A percentile compares a stretch with the other conserved stretches of the same genome.
Conservation (phyloP, 1,284 basidiomycete species). For the Schizophyllum amplum region DNA sequence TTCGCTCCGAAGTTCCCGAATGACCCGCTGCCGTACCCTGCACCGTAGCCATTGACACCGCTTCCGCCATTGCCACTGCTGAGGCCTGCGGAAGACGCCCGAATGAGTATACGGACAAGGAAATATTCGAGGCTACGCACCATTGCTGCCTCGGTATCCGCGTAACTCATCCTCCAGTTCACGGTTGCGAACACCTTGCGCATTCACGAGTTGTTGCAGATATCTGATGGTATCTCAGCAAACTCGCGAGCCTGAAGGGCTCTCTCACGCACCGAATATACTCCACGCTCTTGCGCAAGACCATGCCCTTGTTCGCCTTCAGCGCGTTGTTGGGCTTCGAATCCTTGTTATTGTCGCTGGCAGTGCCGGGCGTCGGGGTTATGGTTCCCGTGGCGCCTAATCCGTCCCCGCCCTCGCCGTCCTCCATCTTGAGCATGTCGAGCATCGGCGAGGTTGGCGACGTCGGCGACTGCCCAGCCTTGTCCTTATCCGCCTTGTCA, state of each 20-base stretch:
- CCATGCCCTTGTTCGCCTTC: slow-evolving; percentile 89
- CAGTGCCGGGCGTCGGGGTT: not conserved
- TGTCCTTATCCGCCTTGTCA: slow-evolving; percentile 8
- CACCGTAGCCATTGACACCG: not conserved
- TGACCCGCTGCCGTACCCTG: not conserved
- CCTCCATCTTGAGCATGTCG: slow-evolving; percentile 1
- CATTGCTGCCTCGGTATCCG: slow-evolving; percentile 25
- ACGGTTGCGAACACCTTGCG: slow-evolving; percentile 66
- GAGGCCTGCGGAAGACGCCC: too few species aligned
- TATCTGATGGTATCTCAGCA: slow-evolving; percentile 35
- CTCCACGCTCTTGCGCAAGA: slow-evolving; percentile 80
- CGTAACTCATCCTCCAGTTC: slow-evolving; percentile 66
- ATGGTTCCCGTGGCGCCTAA: not conserved
- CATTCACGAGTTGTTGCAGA: slow-evolving; percentile 75
- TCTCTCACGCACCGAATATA: slow-evolving; percentile 57
- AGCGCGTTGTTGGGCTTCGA: slow-evolving; percentile 31
- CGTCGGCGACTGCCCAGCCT: not conserved
- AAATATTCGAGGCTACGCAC: not conserved
- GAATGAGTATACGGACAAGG: not conserved
- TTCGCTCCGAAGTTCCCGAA: not conserved
- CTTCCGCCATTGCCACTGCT: too few species aligned
- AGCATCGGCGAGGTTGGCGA: not conserved
- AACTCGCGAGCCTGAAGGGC: not conserved
- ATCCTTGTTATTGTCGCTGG: slow-evolving; percentile 24
- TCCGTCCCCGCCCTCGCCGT: slow-evolving; percentile 3